Percentiles rank a stretch among this genome's conserved stretches.
Conservation (phyloP, 2,329 filamentous ascomycete species). For the Exophiala mesophila region DNA sequence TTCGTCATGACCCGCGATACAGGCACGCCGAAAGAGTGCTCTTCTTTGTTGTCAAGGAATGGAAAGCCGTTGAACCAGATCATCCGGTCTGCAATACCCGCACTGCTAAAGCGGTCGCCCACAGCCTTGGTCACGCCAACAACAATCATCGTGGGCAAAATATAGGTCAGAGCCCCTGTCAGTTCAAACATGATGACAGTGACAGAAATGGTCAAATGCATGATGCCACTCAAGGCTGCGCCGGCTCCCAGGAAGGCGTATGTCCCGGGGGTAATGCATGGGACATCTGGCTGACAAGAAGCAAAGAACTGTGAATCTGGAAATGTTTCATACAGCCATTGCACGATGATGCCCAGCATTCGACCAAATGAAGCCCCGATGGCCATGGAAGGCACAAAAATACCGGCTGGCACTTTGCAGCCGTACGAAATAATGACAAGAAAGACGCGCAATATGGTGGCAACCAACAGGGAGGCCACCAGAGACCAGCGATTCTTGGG, state of each 20-base stretch:
- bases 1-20: conserved; percentile 88
- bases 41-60: conserved; percentile 94
- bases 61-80: conserved; percentile 98
- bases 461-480: conserved; percentile 69
- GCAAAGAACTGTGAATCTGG: conserved; percentile 81
- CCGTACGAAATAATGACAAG: conserved; percentile 95
- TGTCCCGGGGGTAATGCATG: conserved; percentile 94
- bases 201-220: conserved; percentile 95
- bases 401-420: conserved; percentile 94
- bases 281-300: conserved; percentile 81
- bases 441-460: conserved; percentile 73
- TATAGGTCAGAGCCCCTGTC: conserved; percentile 94
- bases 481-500: conserved; percentile 69
- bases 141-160: conserved; percentile 97
- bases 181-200: conserved; percentile 99
- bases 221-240: conserved; percentile 88
- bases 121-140: conserved; percentile 95
- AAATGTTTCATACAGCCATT: conserved; percentile 78
- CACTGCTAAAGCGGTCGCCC: conserved; percentile 84
- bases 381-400: conserved; percentile 98
- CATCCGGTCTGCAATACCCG: conserved; percentile 95
- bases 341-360: conserved; percentile 89
- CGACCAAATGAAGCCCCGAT: conserved; percentile 91
- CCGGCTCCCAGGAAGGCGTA: conserved; percentile 94
- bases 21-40: conserved; percentile 91